A percentile compares a stretch with the other conserved stretches of the same genome.
Evolutionary conservation across 805 yeast genomes (phyloP).

Genomic region (Cyberlindnera bimundalis): DNA sequence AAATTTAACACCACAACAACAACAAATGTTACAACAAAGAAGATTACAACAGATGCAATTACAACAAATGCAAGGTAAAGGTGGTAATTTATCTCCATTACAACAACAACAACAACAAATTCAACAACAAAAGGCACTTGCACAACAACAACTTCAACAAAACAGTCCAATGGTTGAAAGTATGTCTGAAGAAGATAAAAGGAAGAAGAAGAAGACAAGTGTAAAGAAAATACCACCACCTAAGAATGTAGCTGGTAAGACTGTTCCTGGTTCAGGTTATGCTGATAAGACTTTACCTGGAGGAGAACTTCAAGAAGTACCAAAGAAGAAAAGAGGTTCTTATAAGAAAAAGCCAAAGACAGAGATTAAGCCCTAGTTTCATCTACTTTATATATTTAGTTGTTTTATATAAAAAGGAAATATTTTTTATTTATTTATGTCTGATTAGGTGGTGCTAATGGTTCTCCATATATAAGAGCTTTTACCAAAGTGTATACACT

Average conservation of each 20-base stretch:
- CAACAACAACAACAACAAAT: slow-evolving; percentile 29
- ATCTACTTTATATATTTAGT: not conserved
- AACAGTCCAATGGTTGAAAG: slow-evolving; percentile 7
- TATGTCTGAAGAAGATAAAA: slow-evolving; percentile 21
- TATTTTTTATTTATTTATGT: not conserved
- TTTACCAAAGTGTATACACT: slow-evolving; percentile 48
- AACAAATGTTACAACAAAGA: slow-evolving; percentile 31
- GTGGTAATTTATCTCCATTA: slow-evolving; percentile 26
- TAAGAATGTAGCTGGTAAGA: slow-evolving; percentile 25
- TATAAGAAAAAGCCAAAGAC: slow-evolving; percentile 27
- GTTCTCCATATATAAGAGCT: slow-evolving; percentile 18
- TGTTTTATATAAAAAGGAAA: not conserved
- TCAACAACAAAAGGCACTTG: slow-evolving; percentile 1
- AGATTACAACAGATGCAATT: slow-evolving; percentile 29
- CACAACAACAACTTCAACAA: slow-evolving; percentile 13
- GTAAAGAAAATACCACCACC: slow-evolving; percentile 15
- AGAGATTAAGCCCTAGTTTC: not conserved
- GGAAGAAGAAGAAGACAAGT: slow-evolving; percentile 17
- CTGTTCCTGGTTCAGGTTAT: slow-evolving; percentile 28
- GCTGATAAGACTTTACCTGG: slow-evolving; percentile 28
- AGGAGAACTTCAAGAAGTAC: slow-evolving; percentile 12
- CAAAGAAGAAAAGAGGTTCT: slow-evolving; percentile 29
- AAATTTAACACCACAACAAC: slow-evolving; percentile 27
- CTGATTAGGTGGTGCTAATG: not conserved
- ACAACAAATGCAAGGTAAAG: slow-evolving; percentile 27